phyloP scores from a whole-genome alignment of 305 asterid genomes.

The Plantago rigida region DNA sequence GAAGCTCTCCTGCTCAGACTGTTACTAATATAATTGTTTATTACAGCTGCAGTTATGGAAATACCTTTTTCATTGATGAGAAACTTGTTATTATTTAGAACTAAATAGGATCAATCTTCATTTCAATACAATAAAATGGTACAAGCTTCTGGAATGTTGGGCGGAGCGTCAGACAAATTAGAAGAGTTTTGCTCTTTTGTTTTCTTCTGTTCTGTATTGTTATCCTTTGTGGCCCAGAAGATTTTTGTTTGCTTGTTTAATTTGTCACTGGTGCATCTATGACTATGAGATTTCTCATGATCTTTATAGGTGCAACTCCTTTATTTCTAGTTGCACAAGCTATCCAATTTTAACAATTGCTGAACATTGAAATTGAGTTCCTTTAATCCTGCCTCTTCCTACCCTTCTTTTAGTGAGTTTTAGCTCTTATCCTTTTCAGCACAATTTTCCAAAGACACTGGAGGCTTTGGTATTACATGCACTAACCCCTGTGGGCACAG shows the following conservation, averaged over 20 bases:
- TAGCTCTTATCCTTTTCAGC: slow-evolving; percentile 44
- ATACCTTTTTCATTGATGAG: slow-evolving; percentile 19
- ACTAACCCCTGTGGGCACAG: slow-evolving; percentile 75
- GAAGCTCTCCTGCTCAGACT: slow-evolving; percentile 17
- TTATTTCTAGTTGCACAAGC: slow-evolving; percentile 12
- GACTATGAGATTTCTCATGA: slow-evolving; percentile 24
- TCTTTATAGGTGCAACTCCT: slow-evolving; percentile 19
- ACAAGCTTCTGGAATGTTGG: slow-evolving; percentile 42
- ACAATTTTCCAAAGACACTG: slow-evolving; percentile 75
- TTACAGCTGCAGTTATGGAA: slow-evolving; percentile 14
- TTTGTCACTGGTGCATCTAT: slow-evolving; percentile 36
- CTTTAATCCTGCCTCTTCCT: slow-evolving; percentile 6
- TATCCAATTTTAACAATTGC: slow-evolving; percentile 19
- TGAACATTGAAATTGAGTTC: slow-evolving; percentile 17
- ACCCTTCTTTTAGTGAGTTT: slow-evolving; percentile 16
- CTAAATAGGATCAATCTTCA: slow-evolving; percentile 4
- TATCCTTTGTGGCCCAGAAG: slow-evolving; percentile 50
- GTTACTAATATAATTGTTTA: slow-evolving; percentile 15
- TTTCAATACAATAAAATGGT: slow-evolving; percentile 22
- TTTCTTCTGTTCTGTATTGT: slow-evolving; percentile 48
- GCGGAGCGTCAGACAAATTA: slow-evolving; percentile 30
- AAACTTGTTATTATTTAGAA: slow-evolving; percentile 16
- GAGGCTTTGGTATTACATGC: slow-evolving; percentile 75
- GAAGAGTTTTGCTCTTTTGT: slow-evolving; percentile 42
- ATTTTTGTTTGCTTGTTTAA: slow-evolving; percentile 47